A percentile compares a stretch with the other conserved stretches of the same genome.
Evolutionary conservation across 768 basidiomycete genomes (phyloP).

Genomic region (Chalciporus chontae): DNA sequence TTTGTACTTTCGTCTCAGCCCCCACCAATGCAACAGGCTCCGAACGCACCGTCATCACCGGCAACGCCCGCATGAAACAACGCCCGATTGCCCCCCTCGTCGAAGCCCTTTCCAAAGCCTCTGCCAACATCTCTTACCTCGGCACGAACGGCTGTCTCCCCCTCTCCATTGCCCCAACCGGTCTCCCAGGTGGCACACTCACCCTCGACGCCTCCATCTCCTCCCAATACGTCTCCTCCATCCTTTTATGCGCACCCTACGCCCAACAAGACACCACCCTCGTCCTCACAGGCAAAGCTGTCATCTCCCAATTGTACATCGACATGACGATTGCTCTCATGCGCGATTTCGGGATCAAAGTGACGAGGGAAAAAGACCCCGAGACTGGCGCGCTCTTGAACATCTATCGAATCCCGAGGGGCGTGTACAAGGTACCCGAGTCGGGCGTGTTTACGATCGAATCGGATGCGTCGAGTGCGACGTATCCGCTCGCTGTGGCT

Average conservation of each 20-base stretch:
- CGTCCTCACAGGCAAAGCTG: constrained; percentile 88
- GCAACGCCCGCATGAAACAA: constrained; percentile 98
- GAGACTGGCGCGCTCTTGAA: constrained; percentile 62
- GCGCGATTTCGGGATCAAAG: constrained; percentile 83
- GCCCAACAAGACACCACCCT: constrained; percentile 79
- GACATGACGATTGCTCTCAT: constrained; percentile 99
- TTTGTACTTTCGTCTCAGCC: constrained; percentile 81
- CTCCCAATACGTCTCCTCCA: constrained; percentile 97
- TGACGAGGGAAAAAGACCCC: constrained; percentile 60
- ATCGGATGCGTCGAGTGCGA: constrained; percentile 91
- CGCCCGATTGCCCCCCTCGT: constrained; percentile 95
- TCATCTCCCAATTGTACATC: constrained; percentile 98
- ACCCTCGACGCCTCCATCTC: constrained; percentile 92
- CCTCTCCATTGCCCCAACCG: constrained; percentile 77
- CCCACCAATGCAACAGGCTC: constrained; percentile 31
- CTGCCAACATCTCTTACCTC: constrained; percentile 71
- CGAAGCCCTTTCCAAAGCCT: constrained; percentile 80
- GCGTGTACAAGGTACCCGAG: constrained; percentile 70
- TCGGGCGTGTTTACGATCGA: constrained; percentile 77
- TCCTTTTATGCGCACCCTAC: constrained; percentile 95
- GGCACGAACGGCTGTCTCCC: constrained; percentile 86
- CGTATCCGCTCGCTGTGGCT: constrained; percentile 95
- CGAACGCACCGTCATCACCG: constrained; percentile 79
- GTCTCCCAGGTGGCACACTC: constrained; percentile 79
- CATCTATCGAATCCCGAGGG: constrained; percentile 84